Evolutionary conservation across 306 rosid species (phyloP).

Genomic region (Trichosanthes truncata): DNA sequence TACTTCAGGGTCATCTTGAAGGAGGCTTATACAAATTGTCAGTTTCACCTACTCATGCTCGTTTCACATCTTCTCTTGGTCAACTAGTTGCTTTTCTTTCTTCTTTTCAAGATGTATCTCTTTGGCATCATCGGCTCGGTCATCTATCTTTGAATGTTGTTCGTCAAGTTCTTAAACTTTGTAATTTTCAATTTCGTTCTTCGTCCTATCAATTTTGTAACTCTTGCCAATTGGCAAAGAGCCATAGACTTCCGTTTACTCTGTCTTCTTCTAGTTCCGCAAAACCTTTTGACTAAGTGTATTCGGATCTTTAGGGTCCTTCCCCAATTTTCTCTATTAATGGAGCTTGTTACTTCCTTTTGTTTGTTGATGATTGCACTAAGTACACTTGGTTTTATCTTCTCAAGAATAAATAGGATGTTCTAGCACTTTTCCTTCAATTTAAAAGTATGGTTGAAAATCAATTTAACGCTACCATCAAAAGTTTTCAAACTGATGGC

Average conservation of each 20-base stretch:
- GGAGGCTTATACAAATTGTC: not conserved
- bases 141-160: too few relatives aligned
- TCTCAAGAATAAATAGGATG: too few relatives aligned
- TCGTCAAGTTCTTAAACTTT: too few relatives aligned
- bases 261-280: too few relatives aligned
- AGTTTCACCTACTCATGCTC: not conserved
- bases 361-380: not conserved
- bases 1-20: not conserved
- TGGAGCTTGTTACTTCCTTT: not conserved
- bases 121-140: too few relatives aligned
- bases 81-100: too few relatives aligned
- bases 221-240: not conserved
- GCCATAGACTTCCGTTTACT: too few relatives aligned
- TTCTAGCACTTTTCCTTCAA: fast-evolving
- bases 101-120: too few relatives aligned
- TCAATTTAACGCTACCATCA: not conserved
- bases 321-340: not conserved
- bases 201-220: too few relatives aligned
- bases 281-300: not conserved
- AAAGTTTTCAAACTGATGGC: not conserved
- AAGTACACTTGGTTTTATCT: not conserved
- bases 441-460: not conserved
- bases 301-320: not conserved
- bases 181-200: too few relatives aligned
- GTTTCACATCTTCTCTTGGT: not conserved